A percentile compares a stretch with the other conserved stretches of the same genome.
Evolutionary conservation across 306 rosid genomes (phyloP).

Genomic region (Oxytropis ochrocephala): DNA sequence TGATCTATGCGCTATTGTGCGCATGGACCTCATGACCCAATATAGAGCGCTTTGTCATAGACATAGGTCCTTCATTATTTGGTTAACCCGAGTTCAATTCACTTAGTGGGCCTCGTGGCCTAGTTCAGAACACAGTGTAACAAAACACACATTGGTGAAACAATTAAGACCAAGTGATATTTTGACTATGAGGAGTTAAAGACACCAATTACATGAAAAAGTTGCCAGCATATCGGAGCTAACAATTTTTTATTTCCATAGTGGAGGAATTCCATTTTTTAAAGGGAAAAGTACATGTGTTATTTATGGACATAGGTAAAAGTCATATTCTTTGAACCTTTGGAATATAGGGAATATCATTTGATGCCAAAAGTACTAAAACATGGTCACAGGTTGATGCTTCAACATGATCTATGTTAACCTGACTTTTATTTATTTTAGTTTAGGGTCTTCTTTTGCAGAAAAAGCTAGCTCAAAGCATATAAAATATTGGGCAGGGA

Average conservation of each 20-base stretch:
- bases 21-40: no score
- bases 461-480: neutral
- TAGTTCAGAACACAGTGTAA: no score
- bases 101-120: no score
- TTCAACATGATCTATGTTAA: slow-evolving; percentile 10
- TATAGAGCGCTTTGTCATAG: no score
- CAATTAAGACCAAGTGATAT: neutral
- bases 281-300: neutral
- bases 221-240: neutral
- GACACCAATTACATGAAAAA: neutral
- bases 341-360: slow-evolving; percentile 12
- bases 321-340: neutral
- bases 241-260: neutral
- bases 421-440: neutral
- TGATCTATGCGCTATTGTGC: no score
- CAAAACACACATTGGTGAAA: neutral
- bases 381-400: neutral
- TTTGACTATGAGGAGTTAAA: neutral
- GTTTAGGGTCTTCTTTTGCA: neutral
- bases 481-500: no score
- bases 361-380: slow-evolving; percentile 26
- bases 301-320: neutral
- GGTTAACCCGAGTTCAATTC: no score
- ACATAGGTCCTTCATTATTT: no score
- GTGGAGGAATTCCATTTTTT: neutral